These are phyloP conservation scores for Suillus subluteus DNA, from an alignment of 768 basidiomycete genomes.

Conservation along the genomic window DNA sequence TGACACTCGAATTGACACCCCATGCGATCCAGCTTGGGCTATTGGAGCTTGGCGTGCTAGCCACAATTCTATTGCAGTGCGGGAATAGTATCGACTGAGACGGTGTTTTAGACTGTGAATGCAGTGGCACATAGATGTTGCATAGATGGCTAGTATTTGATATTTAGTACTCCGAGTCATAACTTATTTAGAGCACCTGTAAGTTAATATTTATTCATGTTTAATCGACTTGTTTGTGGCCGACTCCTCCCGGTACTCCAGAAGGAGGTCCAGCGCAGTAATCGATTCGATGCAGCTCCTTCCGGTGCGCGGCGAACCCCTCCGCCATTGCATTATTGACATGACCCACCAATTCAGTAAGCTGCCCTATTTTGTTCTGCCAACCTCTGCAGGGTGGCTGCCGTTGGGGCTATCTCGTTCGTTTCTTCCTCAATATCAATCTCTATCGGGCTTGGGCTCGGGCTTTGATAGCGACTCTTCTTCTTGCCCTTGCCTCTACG, in stretches of 20 bases:
- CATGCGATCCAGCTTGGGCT: slow-evolving; percentile 59
- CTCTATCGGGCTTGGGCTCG: not conserved
- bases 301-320: not conserved
- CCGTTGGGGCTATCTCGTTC: not conserved
- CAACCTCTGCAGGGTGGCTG: too few relatives aligned
- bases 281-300: not conserved
- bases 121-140: not conserved
- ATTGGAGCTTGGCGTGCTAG: slow-evolving; percentile 53
- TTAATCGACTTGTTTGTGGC: not conserved
- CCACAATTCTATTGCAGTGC: slow-evolving; percentile 57
- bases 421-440: not conserved
- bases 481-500: not conserved
- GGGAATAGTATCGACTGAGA: slow-evolving; percentile 64
- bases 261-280: not conserved
- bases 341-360: not conserved
- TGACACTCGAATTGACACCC: slow-evolving; percentile 58
- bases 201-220: not conserved
- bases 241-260: not conserved
- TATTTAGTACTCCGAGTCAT: not conserved
- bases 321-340: not conserved
- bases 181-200: not conserved
- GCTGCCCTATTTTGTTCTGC: not conserved
- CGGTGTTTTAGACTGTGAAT: not conserved
- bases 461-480: not conserved
- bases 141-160: not conserved